phyloP scores from a whole-genome alignment of 225 moss, liverwort and hornwort genomes.

The Pseudoscleropodium purum region DNA sequence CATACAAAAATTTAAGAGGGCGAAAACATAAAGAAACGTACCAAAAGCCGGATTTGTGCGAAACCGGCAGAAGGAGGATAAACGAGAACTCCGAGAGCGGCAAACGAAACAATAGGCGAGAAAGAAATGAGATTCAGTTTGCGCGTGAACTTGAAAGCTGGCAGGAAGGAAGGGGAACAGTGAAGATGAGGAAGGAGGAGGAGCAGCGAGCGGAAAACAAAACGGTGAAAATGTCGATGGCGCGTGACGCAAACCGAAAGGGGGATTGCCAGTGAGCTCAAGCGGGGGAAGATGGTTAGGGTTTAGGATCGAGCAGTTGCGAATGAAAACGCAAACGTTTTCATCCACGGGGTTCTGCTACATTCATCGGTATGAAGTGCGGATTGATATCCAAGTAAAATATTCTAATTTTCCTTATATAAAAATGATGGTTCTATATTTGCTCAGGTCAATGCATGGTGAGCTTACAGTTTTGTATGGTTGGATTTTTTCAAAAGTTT shows the following conservation, averaged over 20 bases:
- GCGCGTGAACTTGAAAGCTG: not conserved
- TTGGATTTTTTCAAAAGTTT: not conserved
- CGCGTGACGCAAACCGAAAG: not conserved
- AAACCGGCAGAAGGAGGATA: not conserved
- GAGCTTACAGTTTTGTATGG: not conserved
- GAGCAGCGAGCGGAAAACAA: not conserved
- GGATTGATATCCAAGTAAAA: not conserved
- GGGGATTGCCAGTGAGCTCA: not conserved
- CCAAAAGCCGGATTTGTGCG: not conserved
- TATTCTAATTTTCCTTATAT: not conserved
- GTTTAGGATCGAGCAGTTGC: conserved; percentile 12
- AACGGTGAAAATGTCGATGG: not conserved
- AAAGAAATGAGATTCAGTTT: not conserved
- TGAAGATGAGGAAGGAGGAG: not conserved
- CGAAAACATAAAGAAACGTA: not conserved
- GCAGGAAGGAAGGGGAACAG: too few relatives aligned
- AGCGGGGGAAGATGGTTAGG: conserved; percentile 15
- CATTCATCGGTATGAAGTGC: not conserved
- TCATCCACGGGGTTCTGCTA: not conserved
- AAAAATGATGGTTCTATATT: not conserved
- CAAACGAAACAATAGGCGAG: not conserved
- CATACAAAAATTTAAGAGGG: not conserved
- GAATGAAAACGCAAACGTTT: not conserved
- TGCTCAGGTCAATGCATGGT: not conserved
- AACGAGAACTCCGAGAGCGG: not conserved